Evolutionary conservation across 2,329 filamentous ascomycete genomes (phyloP).

Genomic region (Talaromyces sp.): DNA sequence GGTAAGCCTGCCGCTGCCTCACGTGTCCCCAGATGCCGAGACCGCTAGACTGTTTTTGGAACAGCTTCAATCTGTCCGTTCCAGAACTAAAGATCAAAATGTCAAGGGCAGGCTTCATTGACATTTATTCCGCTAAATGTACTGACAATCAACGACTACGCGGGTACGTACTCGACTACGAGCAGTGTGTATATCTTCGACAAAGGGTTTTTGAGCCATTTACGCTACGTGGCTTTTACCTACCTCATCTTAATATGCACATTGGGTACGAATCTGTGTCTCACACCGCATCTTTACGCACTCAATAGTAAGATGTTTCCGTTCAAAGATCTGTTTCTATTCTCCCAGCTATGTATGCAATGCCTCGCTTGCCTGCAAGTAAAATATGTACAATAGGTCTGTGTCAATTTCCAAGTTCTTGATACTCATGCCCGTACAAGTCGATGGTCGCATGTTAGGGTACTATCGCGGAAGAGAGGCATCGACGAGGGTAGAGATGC

Average conservation of each 20-base stretch:
- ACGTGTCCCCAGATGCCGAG: not conserved
- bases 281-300: not conserved
- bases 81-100: not conserved
- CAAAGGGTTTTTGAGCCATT: not conserved
- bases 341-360: not conserved
- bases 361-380: not conserved
- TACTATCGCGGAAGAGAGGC: not conserved
- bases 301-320: not conserved
- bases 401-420: not conserved
- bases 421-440: not conserved
- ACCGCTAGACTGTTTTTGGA: not conserved
- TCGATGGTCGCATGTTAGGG: not conserved
- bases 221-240: not conserved
- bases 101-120: too few relatives aligned
- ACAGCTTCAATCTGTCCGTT: not conserved
- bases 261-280: not conserved
- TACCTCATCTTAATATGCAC: not conserved
- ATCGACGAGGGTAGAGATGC: not conserved
- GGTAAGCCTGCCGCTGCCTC: conserved; percentile 1
- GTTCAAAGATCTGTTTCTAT: not conserved
- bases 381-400: not conserved
- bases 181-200: not conserved
- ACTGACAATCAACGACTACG: too few relatives aligned
- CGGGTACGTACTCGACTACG: too few relatives aligned
- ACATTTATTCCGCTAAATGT: too few relatives aligned